Base-by-base conservation (phyloP, 2,329 filamentous ascomycete genomes). In the Trichoderma atrobrunneum region DNA sequence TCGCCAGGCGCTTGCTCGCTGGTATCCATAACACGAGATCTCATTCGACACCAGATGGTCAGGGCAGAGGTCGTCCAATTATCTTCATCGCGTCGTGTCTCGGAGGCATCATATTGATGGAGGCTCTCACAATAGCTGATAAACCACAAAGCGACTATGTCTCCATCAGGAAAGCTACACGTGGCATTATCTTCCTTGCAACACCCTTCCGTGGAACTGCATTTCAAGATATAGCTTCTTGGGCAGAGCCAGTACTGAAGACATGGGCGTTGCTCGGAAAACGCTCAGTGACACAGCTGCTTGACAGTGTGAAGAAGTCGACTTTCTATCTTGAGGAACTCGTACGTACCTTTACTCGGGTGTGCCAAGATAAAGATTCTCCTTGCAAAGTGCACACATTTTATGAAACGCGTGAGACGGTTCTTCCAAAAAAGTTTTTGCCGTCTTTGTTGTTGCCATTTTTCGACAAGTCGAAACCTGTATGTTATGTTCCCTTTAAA, bases 61-160 rank as follows among this genome's bases (percentile, higher is more conserved):
- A 26, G 36, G 70, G 10, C 11, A 59, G 72, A 62, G 60, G 72
- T 48, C 73, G 76, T n/a, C 78, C 76, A 1, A 77, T 81, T 57
- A 7, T 81, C 60, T 80, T 80, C 66, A 77, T 81, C 51, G 78
- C 78, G 1, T 81, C 79, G n/a, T 80, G 77, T 71, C 76, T 81
- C 32, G 78, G 79, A 1, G 79, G 79, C 16, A 76, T 80, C 59
- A 75, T 80, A 64, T 65, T 80, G 30, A 75, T 75, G 12, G 75
- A 78, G 74, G 78, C 79, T 57, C 78, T 80, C 10, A 73, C 75
- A 6, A 66, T 62, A 10, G 75, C 75, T 12, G 30, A 60, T 32
- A 48, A 18, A 3, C 28, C 39, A n/a, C 26, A 59, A 30, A 43
- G 71, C 26, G 73, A 76, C 7, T 77, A 77, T 48, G 2, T 8